Evolutionary conservation across 1,284 basidiomycete species (phyloP), one percentile per base, ranked within the genome.

Genomic region (Puccinia horiana): DNA sequence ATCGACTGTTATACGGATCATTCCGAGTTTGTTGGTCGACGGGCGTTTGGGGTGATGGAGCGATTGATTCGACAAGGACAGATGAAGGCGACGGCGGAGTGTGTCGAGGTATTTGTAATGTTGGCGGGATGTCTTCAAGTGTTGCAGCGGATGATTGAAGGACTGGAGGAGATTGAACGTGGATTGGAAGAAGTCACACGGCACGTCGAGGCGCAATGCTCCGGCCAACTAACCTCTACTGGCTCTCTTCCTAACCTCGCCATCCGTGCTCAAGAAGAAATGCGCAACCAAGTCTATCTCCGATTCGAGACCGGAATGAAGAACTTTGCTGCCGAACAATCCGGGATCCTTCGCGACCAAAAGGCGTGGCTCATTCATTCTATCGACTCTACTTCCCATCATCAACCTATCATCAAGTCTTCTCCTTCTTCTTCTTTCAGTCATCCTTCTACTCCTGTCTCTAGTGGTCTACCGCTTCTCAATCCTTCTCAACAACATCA

Each of bases 291-390:
- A 32, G 32, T 73, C 11, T 52, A 73, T 73, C 29, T 54, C 5
- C 40, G 29, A 1, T 69, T 69, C 67, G 65, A 70, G 26, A 42
- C 16, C 5, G 35, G 37, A 1, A 47, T 58, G 42, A 40, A 40
- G 42, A 70, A 69, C 54, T 56, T 69, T 32, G 77, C 54, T 23
- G 65, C 65, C 5, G 52, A 79, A 35, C 85, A 96, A 92, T 94
- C 94, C 29, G 94, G 96, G 91, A 94, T 97, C 83, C 89, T 97
- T 23, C 90, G 95, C 47, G 92, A 95, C 85, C 95, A 98, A 87
- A 94, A 94, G 87, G 92, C 92, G 85, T 97, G 95, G 95, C 52
- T 73, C 9, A 54, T 73, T 18, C 44, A 54, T 35, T 35, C 47
- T 1, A 18, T 42, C 9, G 44, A 44, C 44, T 73, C 70, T 18